phyloP scores from a whole-genome alignment of 108 stramenopile genomes.

The Skeletonema menzelii region DNA sequence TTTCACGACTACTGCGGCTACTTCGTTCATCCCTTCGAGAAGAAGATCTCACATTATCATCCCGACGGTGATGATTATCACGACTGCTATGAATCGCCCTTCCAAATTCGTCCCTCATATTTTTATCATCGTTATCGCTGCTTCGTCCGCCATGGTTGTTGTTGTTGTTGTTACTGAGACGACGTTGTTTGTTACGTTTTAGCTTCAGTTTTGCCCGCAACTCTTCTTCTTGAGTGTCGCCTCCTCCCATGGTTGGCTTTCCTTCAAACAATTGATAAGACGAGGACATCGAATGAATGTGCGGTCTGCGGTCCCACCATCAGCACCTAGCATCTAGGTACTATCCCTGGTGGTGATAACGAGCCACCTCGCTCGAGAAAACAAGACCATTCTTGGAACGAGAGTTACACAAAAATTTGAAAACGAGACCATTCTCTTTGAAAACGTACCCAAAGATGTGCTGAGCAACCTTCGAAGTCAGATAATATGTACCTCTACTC shows the following conservation, averaged over 20 bases:
- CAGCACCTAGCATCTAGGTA: too few species aligned
- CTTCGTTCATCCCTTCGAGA: not conserved
- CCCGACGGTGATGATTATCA: not conserved
- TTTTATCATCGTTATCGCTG: slow-evolving; percentile 4
- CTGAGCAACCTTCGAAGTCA: too few species aligned
- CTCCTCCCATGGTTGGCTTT: not conserved
- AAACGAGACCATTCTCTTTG: too few species aligned
- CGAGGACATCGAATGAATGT: too few species aligned
- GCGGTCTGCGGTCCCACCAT: too few species aligned
- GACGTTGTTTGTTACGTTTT: slow-evolving; percentile 6
- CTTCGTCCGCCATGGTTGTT: slow-evolving; percentile 1
- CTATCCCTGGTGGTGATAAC: too few species aligned
- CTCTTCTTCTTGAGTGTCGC: slow-evolving; percentile 9
- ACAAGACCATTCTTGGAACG: too few species aligned
- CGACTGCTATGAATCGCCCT: slow-evolving; percentile 5
- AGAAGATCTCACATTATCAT: not conserved
- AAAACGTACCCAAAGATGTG: too few species aligned
- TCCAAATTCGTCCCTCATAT: slow-evolving; percentile 32
- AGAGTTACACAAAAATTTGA: too few species aligned
- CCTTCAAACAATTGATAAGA: too few species aligned
- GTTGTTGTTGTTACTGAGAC: not conserved
- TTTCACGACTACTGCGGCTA: not conserved
- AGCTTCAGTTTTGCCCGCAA: slow-evolving; percentile 25
- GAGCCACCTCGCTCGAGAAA: too few species aligned
- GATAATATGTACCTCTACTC: too few species aligned